Evolutionary conservation across 2,329 filamentous ascomycete genomes (phyloP), one percentile per base, ranked within the genome.

Genomic region (Fusarium succisae): DNA sequence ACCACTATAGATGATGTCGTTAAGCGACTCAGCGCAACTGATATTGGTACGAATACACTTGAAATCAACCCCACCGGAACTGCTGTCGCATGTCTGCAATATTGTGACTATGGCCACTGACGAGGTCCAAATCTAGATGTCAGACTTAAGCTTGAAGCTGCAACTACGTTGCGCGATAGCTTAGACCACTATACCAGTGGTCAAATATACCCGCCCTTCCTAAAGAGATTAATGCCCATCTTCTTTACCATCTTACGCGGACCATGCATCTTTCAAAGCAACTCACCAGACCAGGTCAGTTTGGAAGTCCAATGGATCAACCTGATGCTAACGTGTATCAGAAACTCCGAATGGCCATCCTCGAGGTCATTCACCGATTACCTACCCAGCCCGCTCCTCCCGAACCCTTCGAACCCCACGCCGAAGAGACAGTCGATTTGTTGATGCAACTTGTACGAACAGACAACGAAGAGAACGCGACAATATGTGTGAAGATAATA

Each of bases 381-480:
- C 91, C 91, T 11, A 87, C 95, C 83, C 77, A 91, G 86, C 88
- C 86, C n/a, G 90, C 88, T 44, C 92, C 94, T 5, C 84, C 91
- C 61, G 95, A 98, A 78, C 91, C 91, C 2, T 92, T 98, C 83
- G 95, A 98, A 81, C 93, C 92, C 2, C 97, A 96, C 82, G 95
- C 96, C 44, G 89, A 91, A 74, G 94, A 97, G 80, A 92, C 97
- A 69, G 94, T 98, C 68, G 95, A 98, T 80, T 88, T 97, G 75
- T 88, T 98, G 72, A 96, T 98, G 91, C 89, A 90, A 62, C 86
- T 99, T 66, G 95, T 98, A 68, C 91, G 92, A 76, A 92, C 91
- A 47, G 96, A 99, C 83, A 99, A 99, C 78, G 96, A 99, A 84
- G 96, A 99, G 73, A 99, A 99, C 87, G 96, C 96, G 5, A 94